Conservation (phyloP, 2,329 filamentous ascomycete species). For the Epichloe festucae region DNA sequence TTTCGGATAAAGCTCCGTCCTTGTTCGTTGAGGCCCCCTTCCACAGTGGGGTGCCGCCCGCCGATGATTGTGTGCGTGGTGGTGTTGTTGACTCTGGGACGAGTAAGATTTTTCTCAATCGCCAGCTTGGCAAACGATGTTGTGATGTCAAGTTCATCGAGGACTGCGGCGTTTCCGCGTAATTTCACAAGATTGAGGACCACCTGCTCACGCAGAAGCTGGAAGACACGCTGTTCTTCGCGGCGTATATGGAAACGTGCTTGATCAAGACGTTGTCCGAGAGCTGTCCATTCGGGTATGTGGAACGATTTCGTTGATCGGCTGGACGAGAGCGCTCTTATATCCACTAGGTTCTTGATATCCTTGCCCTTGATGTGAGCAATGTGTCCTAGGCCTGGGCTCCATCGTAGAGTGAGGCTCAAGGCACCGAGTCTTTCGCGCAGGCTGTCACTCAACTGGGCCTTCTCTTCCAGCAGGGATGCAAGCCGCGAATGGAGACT, state of each 20-base stretch:
- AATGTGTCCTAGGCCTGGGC: constrained; percentile 75
- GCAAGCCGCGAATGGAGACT: constrained; percentile 57
- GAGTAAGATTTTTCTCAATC: constrained; percentile 55
- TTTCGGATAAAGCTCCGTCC: constrained; percentile 76
- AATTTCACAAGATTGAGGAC: constrained; percentile 74
- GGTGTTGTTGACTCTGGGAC: constrained; percentile 57
- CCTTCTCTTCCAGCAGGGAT: constrained; percentile 46
- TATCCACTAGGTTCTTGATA: constrained; percentile 24
- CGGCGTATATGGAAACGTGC: constrained; percentile 62
- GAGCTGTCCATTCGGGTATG: constrained; percentile 65
- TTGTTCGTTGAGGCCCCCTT: constrained; percentile 64
- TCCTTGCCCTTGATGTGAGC: constrained; percentile 83
- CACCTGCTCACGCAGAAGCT: constrained; percentile 59
- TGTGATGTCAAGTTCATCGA: constrained; percentile 86
- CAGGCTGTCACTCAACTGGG: constrained; percentile 45
- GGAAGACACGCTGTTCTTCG: constrained; percentile 76
- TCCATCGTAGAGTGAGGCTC: constrained; percentile 72
- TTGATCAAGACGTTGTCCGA: constrained; percentile 71
- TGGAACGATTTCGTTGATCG: constrained; percentile 80
- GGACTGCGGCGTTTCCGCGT: constrained; percentile 75
- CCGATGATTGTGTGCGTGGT: constrained; percentile 64
- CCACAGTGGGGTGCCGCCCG: constrained; percentile 86
- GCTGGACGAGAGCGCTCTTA: constrained; percentile 53
- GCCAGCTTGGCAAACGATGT: constrained; percentile 77
- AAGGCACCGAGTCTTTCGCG: constrained; percentile 46